Conservation (phyloP, 305 asterid genomes). For the Fraxinus floribunda region DNA sequence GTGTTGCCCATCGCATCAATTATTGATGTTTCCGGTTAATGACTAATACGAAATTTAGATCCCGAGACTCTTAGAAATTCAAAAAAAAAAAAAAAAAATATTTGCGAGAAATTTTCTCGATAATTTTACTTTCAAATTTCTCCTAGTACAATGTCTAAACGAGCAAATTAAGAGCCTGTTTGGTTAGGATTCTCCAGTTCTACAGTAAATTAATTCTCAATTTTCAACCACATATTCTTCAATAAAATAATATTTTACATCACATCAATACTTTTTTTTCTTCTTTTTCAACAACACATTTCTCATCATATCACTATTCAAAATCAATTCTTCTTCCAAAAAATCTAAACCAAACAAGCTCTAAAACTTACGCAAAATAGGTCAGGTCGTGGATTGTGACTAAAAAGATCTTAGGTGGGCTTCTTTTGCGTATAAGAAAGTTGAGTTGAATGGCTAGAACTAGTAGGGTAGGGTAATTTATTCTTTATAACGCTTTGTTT, state of each 20-base stretch:
- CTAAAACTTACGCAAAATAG: background rate
- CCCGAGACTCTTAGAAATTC: background rate
- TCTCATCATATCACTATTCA: too few relatives aligned
- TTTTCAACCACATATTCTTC: too few relatives aligned
- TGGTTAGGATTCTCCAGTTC: too few relatives aligned
- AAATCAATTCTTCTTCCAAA: too few relatives aligned
- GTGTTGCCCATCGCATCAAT: background rate
- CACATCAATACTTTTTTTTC: too few relatives aligned
- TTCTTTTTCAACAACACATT: too few relatives aligned
- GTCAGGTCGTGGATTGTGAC: background rate
- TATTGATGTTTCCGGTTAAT: background rate
- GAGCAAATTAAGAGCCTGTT: too few relatives aligned
- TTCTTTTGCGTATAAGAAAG: background rate
- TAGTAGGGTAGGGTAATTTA: background rate
- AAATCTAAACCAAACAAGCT: too few relatives aligned
- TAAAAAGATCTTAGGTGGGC: background rate
- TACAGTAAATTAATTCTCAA: too few relatives aligned
- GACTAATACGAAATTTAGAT: background rate
- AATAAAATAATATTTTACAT: too few relatives aligned
- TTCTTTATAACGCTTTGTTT: background rate
- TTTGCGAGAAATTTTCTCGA: background rate
- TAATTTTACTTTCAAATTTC: background rate
- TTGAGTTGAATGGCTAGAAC: background rate
- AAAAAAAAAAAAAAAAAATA: too few relatives aligned
- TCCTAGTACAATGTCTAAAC: background rate